Evolutionary conservation across 495 filamentous ascomycete species (phyloP).

Genomic region (Podospora pseudocomata): DNA sequence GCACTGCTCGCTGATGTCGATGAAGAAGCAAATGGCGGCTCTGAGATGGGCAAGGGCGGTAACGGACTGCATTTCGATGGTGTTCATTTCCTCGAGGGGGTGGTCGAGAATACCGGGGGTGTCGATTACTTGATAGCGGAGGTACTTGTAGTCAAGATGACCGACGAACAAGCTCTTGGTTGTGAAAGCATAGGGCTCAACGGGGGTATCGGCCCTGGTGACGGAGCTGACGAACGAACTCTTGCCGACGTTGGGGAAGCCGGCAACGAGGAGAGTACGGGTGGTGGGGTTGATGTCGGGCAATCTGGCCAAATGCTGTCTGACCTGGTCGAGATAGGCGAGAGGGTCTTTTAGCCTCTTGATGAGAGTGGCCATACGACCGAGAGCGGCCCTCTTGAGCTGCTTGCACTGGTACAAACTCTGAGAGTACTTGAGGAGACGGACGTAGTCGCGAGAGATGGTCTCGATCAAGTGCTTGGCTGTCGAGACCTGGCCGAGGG

Average conservation of each 20-base stretch:
- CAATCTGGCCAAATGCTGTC: conserved; percentile 94
- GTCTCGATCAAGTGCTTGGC: conserved; percentile 96
- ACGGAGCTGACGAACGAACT: conserved; percentile 89
- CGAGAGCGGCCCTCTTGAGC: conserved; percentile 52
- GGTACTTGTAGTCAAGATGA: conserved; percentile 94
- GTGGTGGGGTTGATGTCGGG: conserved; percentile 98
- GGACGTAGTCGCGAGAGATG: conserved; percentile 89
- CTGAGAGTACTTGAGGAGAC: conserved; percentile 85
- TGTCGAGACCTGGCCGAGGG: conserved; percentile 90
- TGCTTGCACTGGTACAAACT: conserved; percentile 69
- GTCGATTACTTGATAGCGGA: conserved; percentile 63
- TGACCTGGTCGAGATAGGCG: conserved; percentile 93
- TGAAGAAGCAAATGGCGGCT: conserved; percentile 93
- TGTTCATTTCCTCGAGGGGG: conserved; percentile 99
- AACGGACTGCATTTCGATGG: conserved; percentile 97
- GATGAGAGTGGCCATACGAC: conserved; percentile 95
- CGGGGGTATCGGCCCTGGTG: conserved; percentile 92
- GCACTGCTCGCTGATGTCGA: conserved; percentile 94
- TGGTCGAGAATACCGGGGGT: conserved; percentile 83
- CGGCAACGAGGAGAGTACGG: conserved; percentile 88
- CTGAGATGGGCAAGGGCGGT: conserved; percentile 95
- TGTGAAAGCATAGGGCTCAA: conserved; percentile 98
- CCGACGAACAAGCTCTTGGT: conserved; percentile 97
- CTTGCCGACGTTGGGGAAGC: conserved; percentile 97
- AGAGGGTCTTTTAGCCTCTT: conserved; percentile 90